Percentiles rank a stretch among this genome's conserved stretches.
Evolutionary conservation across 495 filamentous ascomycete species (phyloP).

Genomic region (Aspergillus taichungensis): DNA sequence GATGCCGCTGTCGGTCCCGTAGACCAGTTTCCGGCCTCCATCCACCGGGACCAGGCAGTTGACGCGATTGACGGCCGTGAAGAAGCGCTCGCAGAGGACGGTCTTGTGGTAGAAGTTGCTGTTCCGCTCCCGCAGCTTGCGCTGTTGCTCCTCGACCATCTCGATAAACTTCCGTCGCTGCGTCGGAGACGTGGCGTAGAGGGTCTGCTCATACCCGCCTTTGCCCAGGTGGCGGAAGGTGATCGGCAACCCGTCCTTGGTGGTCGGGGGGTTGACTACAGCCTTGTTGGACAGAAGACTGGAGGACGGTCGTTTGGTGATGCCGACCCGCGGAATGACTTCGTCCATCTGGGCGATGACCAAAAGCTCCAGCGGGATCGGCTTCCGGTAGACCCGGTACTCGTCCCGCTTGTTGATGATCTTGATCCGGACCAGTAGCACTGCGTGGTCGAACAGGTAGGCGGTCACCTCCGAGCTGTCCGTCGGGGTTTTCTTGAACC

Average conservation of each 20-base stretch:
- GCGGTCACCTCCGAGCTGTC: conserved; percentile 85
- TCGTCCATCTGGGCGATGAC: conserved; percentile 96
- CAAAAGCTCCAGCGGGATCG: conserved; percentile 89
- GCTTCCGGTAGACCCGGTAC: conserved; percentile 87
- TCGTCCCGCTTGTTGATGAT: conserved; percentile 88
- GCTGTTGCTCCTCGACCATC: conserved; percentile 83
- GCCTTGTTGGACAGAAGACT: conserved; percentile 72
- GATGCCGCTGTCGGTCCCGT: conserved; percentile 88
- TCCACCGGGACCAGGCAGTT: conserved; percentile 91
- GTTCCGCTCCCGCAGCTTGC: conserved; percentile 65
- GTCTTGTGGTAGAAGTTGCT: conserved; percentile 93
- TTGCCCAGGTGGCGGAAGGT: conserved; percentile 98
- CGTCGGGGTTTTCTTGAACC: conserved; percentile 82
- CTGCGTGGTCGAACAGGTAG: conserved; percentile 92
- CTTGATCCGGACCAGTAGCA: conserved; percentile 83
- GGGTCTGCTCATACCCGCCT: conserved; percentile 85
- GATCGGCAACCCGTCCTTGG: conserved; percentile 81
- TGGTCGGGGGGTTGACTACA: conserved; percentile 38
- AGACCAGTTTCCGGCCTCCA: conserved; percentile 88
- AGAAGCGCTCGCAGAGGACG: conserved; percentile 76
- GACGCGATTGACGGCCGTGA: conserved; percentile 69
- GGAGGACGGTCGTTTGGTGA: conserved; percentile 80
- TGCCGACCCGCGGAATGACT: conserved; percentile 70
- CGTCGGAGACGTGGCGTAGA: conserved; percentile 74
- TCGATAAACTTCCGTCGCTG: conserved; percentile 92